These are phyloP conservation scores for Peronospora tabacina DNA, from an alignment of 352 stramenopile species.

Conservation along the genomic window DNA sequence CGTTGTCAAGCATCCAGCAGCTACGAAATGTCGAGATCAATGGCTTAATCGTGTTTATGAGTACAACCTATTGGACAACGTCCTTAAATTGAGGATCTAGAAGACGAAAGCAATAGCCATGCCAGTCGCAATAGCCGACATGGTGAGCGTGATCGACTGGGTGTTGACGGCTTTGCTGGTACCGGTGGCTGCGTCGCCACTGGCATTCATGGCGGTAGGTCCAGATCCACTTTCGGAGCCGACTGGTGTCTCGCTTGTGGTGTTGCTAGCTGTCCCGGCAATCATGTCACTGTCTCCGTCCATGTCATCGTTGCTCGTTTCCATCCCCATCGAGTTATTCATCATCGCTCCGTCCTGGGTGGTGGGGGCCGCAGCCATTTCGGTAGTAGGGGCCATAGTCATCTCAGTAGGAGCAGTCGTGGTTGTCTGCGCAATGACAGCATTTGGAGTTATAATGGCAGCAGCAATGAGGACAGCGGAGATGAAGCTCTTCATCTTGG, in stretches of 20 bases:
- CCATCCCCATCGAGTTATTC: neutral
- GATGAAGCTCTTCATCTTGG: constrained; percentile 34
- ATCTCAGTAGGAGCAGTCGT: neutral
- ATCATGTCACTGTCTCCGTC: neutral
- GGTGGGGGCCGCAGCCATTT: neutral
- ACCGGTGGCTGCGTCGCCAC: constrained; percentile 10
- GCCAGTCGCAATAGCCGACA: constrained; percentile 13
- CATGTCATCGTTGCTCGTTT: neutral
- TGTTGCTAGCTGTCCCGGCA: neutral
- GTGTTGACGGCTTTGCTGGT: constrained; percentile 13
- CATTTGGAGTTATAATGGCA: constrained; percentile 14
- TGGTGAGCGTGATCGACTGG: constrained; percentile 17
- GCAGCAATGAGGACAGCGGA: constrained; percentile 19
- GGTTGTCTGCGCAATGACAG: constrained; percentile 2
- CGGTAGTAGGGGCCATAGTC: neutral
- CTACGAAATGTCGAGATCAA: constrained; percentile 10
- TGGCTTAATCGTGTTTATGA: constrained; percentile 22
- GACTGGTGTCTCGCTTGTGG: neutral
- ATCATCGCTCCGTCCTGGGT: neutral
- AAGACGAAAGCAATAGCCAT: constrained; percentile 22
- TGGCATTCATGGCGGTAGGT: constrained; percentile 3
- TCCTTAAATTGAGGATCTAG: constrained; percentile 12
- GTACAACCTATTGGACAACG: constrained; percentile 23
- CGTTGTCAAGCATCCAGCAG: constrained; percentile 13
- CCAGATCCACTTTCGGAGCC: constrained; percentile 15